phyloP scores from a whole-genome alignment of 768 basidiomycete species.

The Mycena metata region DNA sequence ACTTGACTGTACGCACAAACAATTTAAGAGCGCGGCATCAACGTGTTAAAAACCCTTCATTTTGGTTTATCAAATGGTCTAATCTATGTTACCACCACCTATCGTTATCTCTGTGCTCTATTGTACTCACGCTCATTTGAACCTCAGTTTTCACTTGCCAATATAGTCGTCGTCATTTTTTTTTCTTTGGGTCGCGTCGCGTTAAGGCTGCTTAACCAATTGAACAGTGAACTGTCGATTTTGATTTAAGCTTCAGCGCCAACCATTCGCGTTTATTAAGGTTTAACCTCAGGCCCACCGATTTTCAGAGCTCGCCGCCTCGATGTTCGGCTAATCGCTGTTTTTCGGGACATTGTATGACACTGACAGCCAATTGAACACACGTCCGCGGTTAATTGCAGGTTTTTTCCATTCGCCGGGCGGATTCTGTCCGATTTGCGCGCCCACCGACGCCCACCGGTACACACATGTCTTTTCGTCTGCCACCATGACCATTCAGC shows the following conservation, averaged over 20 bases:
- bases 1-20: no score
- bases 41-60: no score
- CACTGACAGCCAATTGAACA: conserved; percentile 30
- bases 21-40: no score
- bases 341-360: neutral
- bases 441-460: neutral
- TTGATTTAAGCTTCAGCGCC: no score
- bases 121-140: conserved; percentile 8
- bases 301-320: conserved; percentile 2
- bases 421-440: conserved; percentile 24
- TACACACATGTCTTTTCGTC: neutral
- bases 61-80: conserved; percentile 12
- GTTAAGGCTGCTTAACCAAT: no score
- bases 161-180: no score
- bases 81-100: conserved; percentile 14
- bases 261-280: neutral
- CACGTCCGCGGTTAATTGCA: conserved; percentile 21
- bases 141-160: neutral
- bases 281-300: neutral
- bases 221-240: no score
- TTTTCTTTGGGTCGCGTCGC: no score
- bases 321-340: conserved; percentile 6
- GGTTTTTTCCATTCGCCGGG: neutral
- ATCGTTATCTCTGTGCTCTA: neutral
- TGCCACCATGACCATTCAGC: conserved; percentile 31